Conservation (phyloP, 371 early-diverging fungal genomes). For the Apophysomyces sp. region DNA sequence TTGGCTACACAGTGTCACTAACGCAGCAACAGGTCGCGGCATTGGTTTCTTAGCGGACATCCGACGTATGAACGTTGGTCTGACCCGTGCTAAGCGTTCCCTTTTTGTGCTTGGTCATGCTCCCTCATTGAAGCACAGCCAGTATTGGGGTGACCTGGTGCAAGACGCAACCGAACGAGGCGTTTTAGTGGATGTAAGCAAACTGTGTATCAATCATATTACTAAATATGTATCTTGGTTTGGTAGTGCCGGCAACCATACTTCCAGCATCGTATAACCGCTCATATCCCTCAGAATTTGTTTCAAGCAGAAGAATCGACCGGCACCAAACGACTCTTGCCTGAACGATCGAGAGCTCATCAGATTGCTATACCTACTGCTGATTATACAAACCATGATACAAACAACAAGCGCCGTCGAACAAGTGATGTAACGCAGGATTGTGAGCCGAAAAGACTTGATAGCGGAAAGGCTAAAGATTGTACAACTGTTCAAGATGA, state of each 20-base stretch:
- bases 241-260: conserved; percentile 16
- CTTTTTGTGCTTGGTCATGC: conserved; percentile 89
- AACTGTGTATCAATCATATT: neutral
- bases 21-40: conserved; percentile 36
- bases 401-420: conserved; percentile 1
- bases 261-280: conserved; percentile 14
- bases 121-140: conserved; percentile 54
- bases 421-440: neutral
- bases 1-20: neutral
- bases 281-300: conserved; percentile 16
- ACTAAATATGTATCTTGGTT: neutral
- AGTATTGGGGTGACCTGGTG: conserved; percentile 71
- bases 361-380: conserved; percentile 2
- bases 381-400: neutral
- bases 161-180: conserved; percentile 52
- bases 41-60: conserved; percentile 94
- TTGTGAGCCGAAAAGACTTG: neutral
- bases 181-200: conserved; percentile 48
- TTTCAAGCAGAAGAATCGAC: conserved; percentile 12
- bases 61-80: conserved; percentile 92
- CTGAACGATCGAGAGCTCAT: neutral
- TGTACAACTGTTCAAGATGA: neutral
- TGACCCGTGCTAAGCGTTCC: conserved; percentile 91
- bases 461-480: neutral
- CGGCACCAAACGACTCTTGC: neutral